These are phyloP conservation scores for Coniochaeta sp. DNA, from an alignment of 2,329 filamentous ascomycete genomes.

Conservation along the genomic window DNA sequence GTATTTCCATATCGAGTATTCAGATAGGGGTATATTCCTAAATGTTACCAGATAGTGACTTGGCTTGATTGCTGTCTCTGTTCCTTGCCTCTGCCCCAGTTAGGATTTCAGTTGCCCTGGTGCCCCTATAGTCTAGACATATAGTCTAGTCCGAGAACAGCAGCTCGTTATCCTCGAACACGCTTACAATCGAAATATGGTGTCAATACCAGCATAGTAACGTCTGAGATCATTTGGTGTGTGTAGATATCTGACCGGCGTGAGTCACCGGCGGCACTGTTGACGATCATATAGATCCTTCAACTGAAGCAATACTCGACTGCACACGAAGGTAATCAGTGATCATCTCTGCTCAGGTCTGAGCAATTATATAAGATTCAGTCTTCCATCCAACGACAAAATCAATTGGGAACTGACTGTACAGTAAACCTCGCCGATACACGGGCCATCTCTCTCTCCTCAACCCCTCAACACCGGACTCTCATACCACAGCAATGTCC, in stretches of 20 bases:
- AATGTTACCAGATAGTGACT: too few species aligned
- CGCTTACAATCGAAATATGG: background rate
- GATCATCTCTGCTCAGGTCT: background rate
- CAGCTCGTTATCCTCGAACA: background rate
- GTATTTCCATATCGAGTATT: too few species aligned
- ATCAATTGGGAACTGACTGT: background rate
- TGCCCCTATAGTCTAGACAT: background rate
- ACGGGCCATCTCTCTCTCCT: background rate
- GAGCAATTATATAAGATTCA: background rate
- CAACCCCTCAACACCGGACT: background rate
- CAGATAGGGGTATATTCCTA: too few species aligned
- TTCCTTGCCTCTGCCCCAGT: background rate
- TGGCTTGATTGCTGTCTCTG: background rate
- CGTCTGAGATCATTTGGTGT: too few species aligned
- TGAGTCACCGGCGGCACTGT: background rate
- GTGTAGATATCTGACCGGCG: background rate
- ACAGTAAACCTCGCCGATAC: too few species aligned
- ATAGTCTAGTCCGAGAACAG: background rate
- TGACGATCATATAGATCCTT: background rate
- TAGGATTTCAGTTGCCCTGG: background rate
- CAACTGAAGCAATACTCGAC: too few species aligned
- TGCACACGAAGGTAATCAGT: too few species aligned
- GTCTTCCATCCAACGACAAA: background rate
- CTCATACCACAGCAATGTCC: background rate
- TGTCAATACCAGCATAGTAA: background rate